phyloP scores from a whole-genome alignment of 164 flowering plant species.

The Magnolia sinica region DNA sequence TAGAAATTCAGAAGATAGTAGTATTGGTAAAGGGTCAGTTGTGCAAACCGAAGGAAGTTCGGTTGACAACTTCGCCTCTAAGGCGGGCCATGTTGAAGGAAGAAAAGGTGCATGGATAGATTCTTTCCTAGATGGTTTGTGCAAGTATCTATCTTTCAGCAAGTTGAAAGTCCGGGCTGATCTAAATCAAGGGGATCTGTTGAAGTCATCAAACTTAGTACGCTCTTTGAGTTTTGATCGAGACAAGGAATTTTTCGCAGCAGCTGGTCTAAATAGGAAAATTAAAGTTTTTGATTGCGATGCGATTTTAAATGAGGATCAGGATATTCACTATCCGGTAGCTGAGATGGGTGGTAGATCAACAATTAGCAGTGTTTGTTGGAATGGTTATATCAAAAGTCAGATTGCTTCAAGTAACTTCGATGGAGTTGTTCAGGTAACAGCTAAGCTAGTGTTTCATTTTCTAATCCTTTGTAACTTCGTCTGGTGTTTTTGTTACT shows the following conservation, averaged over 20 bases:
- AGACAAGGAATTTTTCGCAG: conserved; percentile 90
- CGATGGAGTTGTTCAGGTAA: conserved; percentile 97
- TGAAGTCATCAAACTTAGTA: conserved; percentile 83
- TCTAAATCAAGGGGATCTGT: conserved; percentile 86
- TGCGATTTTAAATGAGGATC: conserved; percentile 57
- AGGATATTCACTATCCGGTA: conserved; percentile 92
- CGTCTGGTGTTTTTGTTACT: conserved; percentile 7
- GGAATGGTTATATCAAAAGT: conserved; percentile 91
- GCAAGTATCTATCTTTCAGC: conserved; percentile 81
- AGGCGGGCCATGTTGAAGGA: conserved; percentile 31
- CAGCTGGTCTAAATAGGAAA: conserved; percentile 95
- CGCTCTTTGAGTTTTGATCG: conserved; percentile 91
- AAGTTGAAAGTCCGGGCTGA: conserved; percentile 82
- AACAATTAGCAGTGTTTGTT: conserved; percentile 84
- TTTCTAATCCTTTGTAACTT: background rate
- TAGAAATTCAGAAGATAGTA: conserved; percentile 42
- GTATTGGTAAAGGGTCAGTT: conserved; percentile 56
- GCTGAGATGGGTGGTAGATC: conserved; percentile 86
- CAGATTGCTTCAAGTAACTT: conserved; percentile 97
- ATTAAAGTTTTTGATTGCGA: conserved; percentile 91
- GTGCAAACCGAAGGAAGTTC: conserved; percentile 71
- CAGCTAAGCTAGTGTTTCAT: background rate
- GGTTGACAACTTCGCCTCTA: conserved; percentile 45
- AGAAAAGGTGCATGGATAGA: conserved; percentile 63
- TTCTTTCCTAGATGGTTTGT: conserved; percentile 85